Evolutionary conservation across 2,329 filamentous ascomycete species (phyloP).

Genomic region (Ascosphaera apis): DNA sequence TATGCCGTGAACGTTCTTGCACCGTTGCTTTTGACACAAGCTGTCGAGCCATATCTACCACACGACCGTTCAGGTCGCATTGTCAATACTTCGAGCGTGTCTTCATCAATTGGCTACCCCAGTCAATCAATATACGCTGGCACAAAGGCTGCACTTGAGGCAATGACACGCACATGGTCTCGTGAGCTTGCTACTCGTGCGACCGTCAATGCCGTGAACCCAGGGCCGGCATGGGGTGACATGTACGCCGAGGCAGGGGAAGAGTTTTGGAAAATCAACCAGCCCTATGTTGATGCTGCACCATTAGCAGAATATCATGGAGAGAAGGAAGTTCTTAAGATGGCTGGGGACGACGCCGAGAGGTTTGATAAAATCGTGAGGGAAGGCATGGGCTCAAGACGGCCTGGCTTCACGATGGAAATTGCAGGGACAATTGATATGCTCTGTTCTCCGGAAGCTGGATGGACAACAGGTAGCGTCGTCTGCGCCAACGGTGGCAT

Average conservation of each 20-base stretch:
- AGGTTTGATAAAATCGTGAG: conserved; percentile 36
- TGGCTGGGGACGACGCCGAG: conserved; percentile 23
- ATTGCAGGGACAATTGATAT: conserved; percentile 56
- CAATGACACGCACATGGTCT: conserved; percentile 47
- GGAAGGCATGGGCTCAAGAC: conserved; percentile 30
- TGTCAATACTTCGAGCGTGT: conserved; percentile 38
- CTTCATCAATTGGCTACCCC: conserved; percentile 32
- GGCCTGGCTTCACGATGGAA: conserved; percentile 44
- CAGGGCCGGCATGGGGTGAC: conserved; percentile 41
- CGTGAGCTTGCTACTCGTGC: conserved; percentile 36
- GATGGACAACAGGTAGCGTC: conserved; percentile 58
- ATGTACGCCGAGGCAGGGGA: conserved; percentile 37
- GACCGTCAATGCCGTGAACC: conserved; percentile 44
- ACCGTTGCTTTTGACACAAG: conserved; percentile 55
- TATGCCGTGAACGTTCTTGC: conserved; percentile 68
- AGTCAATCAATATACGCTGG: conserved; percentile 40
- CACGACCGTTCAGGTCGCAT: conserved; percentile 42
- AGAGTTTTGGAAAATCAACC: conserved; percentile 35
- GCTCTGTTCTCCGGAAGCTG: conserved; percentile 47
- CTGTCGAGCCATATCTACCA: conserved; percentile 45
- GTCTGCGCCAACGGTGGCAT: conserved; percentile 64
- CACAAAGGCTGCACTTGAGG: conserved; percentile 42
- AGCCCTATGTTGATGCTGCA: conserved; percentile 37
- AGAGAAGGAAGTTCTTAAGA: conserved; percentile 34
- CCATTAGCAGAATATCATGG: conserved; percentile 29